phyloP scores from a whole-genome alignment of 331 rosid species.

The Stylosanthes scabra region DNA sequence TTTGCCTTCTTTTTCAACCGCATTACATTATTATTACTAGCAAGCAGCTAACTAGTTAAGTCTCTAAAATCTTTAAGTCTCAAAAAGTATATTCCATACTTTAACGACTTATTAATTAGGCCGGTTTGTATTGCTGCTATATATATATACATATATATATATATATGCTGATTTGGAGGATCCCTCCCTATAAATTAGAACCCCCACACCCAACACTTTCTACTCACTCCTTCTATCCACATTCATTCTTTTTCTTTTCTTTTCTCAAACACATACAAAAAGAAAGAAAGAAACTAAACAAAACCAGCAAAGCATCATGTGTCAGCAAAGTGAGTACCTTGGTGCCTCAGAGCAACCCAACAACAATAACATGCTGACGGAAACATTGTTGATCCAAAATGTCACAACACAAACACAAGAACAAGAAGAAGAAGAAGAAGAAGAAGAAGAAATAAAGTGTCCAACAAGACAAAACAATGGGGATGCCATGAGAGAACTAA shows the following conservation, averaged over 20 bases:
- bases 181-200: slow-evolving; percentile 14
- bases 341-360: slow-evolving; percentile 18
- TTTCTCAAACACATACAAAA: background rate
- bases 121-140: too few species aligned
- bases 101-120: too few species aligned
- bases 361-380: slow-evolving; percentile 33
- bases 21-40: too few species aligned
- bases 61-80: slow-evolving; percentile 5
- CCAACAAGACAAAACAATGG: slow-evolving; percentile 25
- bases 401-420: too few species aligned
- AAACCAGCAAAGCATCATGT: slow-evolving; percentile 41
- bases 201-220: slow-evolving; percentile 4
- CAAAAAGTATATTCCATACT: slow-evolving; percentile 23
- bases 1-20: too few species aligned
- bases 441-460: background rate
- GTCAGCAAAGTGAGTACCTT: slow-evolving; percentile 36
- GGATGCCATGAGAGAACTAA: slow-evolving; percentile 48
- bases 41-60: background rate
- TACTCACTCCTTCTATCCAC: background rate
- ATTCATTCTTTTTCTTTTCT: background rate
- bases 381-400: slow-evolving; percentile 54
- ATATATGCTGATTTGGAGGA: too few species aligned
- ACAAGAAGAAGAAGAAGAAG: too few species aligned
- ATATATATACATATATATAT: too few species aligned
- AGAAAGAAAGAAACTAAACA: too few species aligned